Evolutionary conservation across 768 basidiomycete species (phyloP), one percentile per base, ranked within the genome.

Genomic region (Dacryopinax spathularia): DNA sequence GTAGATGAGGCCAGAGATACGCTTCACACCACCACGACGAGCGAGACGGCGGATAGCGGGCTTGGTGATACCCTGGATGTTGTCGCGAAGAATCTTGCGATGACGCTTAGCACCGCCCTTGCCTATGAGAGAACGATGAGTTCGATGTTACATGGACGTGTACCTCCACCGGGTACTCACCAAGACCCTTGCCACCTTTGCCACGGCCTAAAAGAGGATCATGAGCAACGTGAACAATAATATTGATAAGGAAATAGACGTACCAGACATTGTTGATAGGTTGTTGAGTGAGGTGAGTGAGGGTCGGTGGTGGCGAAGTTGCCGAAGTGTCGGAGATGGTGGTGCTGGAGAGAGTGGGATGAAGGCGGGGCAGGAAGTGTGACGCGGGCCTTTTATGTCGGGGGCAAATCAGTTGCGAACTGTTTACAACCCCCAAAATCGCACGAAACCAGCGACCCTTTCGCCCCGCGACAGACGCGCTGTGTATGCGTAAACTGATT

Each of bases 1-100:
- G 70, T 77, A 76, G 69, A 77, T 77, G 65, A 77, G 72, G 62
- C 76, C 74, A 66, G 76, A 77, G 72, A 80, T 79, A 74, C 79
- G 77, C 74, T 80, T 81, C 67, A 81, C 79, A 75, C 79, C 79
- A 64, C 79, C 79, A 73, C 79, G 75, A 66, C 79, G 76, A 29
- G 79, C 79, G 63, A 81, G 77, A 77, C 79, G 79, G 67, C 78
- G 76, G 72, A 79, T 80, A 29, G 79, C 77, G 64, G 77, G 77
- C 74, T 79, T 79, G 74, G 78, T 79, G 71, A 79, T 79, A 73
- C 78, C 78, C 60, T 60, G 68, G 64, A 70, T 70, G 69, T 70
- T 70, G 66, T 70, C 69, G 34, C 74, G 71, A 39, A 79, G 68
- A 33, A 79, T 77, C 74, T 79, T 79, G 65, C 77, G 70, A 75